These are phyloP conservation scores for Ascocoryne sarcoides DNA, from an alignment of 2,329 filamentous ascomycete species.

Conservation along the genomic window DNA sequence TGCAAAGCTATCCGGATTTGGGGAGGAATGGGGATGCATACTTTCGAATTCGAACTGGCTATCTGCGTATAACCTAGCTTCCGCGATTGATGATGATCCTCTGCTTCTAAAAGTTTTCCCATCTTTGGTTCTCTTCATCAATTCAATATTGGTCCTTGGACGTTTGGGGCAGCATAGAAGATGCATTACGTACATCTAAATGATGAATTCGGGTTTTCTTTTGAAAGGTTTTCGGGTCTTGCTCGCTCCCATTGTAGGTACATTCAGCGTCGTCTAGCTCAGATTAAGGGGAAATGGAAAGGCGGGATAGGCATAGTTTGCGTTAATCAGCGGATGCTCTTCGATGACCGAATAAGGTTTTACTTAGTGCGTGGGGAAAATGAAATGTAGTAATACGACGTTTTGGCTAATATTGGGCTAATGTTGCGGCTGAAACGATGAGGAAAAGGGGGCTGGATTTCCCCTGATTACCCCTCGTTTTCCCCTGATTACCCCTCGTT, in stretches of 20 bases:
- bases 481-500: background rate
- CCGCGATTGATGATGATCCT: background rate
- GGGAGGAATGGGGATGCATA: slow-evolving; percentile 8
- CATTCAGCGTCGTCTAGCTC: background rate
- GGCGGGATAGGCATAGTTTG: slow-evolving; percentile 13
- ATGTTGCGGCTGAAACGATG: slow-evolving; percentile 2
- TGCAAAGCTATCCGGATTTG: slow-evolving; percentile 20
- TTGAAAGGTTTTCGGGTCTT: background rate
- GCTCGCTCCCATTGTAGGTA: background rate
- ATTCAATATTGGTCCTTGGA: background rate
- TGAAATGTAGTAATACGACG: too few relatives aligned
- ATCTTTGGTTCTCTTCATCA: slow-evolving; percentile 2
- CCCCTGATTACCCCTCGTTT: background rate
- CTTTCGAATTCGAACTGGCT: slow-evolving; percentile 8
- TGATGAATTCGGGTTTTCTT: background rate
- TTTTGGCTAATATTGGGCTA: background rate
- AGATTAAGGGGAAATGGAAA: slow-evolving; percentile 1
- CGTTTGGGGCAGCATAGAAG: too few relatives aligned
- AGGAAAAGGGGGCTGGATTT: slow-evolving; percentile 4
- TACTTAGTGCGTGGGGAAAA: background rate
- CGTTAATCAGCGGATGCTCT: too few relatives aligned
- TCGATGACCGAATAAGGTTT: background rate
- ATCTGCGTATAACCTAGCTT: background rate
- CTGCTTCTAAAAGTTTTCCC: background rate
- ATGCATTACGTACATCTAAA: too few relatives aligned